Evolutionary conservation across 306 rosid genomes (phyloP), one percentile per base, ranked within the genome.

Genomic region (Luffa acutangula): DNA sequence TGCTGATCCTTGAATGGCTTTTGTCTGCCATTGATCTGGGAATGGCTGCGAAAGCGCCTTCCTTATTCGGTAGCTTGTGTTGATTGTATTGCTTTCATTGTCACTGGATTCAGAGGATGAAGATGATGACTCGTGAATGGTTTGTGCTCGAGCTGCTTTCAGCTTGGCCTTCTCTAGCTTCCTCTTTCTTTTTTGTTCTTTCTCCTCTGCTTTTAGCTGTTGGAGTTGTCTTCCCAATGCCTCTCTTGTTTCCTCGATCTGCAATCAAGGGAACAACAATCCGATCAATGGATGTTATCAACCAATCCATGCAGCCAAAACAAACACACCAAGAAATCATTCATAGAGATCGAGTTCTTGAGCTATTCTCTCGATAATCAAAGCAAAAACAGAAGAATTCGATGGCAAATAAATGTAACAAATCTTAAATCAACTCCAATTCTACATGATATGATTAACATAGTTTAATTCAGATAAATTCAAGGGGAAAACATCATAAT

Each of bases 91-190:
- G 33, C 48, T 89, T 17, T 96, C 93, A 3, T 87, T 82, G 60
- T 86, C 96, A 59, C 97, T 91, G 10, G 96, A 92, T 82, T 88
- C 96, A 2, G 96, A 90, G 0, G 93, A 94, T 7, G 91, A 89
- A 1, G 92, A 89, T 1, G 96, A 88, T 0, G 87, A 87, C 73
- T 85, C 81, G 60, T 62, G 41, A 60, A 64, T 78, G 43, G 64
- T 78, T 72, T 78, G 83, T 89, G 76, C 83, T 79, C 77, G 84
- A 7, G 86, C 59, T 18, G 88, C 88, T 79, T 87, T 89, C 3
- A 79, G 80, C 85, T 81, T 85, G 34, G 92, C 88, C 63, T 83
- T 88, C 85, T 87, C 93, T 77, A 88, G 79, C 75, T 92, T 94
- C 79, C 51, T 84, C 53, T 51, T 82, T 60, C 77, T 91, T 88